Conservation (phyloP, 257 asterid species). For the Hygrophila difformis region DNA sequence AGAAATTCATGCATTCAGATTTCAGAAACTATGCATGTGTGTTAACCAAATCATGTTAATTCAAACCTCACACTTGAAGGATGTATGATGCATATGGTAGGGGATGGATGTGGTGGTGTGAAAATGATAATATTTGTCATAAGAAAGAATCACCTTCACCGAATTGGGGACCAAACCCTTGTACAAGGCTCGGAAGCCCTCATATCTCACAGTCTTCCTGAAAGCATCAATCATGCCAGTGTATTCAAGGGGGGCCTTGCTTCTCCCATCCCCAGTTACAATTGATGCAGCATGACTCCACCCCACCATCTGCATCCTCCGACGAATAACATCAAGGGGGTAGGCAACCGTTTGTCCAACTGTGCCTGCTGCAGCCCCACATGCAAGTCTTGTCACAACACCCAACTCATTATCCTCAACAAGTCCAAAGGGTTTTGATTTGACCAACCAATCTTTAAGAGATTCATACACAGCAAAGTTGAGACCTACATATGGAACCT, state of each 20-base stretch:
- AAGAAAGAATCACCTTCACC: constrained; percentile 67
- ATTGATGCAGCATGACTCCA: constrained; percentile 84
- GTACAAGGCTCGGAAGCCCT: constrained; percentile 84
- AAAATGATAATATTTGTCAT: background rate
- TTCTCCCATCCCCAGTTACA: constrained; percentile 72
- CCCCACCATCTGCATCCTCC: constrained; percentile 99
- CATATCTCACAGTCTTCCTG: constrained; percentile 84
- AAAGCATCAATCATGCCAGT: constrained; percentile 92
- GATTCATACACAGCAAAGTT: constrained; percentile 95
- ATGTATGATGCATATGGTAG: background rate
- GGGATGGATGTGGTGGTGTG: background rate
- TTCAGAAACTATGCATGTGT: too few relatives aligned
- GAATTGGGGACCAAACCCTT: constrained; percentile 95
- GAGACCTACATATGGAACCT: constrained; percentile 96
- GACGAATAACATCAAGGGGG: constrained; percentile 89
- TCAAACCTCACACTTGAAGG: background rate
- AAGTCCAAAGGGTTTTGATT: constrained; percentile 57
- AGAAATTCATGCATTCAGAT: too few relatives aligned
- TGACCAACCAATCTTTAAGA: constrained; percentile 75
- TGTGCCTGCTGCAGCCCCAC: constrained; percentile 97
- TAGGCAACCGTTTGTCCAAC: constrained; percentile 97
- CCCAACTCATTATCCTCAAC: constrained; percentile 76
- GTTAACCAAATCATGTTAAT: background rate
- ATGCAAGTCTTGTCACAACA: constrained; percentile 74
- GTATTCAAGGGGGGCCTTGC: constrained; percentile 59